Conservation (phyloP, 2,329 filamentous ascomycete species). For the Aureobasidium uvarum region DNA sequence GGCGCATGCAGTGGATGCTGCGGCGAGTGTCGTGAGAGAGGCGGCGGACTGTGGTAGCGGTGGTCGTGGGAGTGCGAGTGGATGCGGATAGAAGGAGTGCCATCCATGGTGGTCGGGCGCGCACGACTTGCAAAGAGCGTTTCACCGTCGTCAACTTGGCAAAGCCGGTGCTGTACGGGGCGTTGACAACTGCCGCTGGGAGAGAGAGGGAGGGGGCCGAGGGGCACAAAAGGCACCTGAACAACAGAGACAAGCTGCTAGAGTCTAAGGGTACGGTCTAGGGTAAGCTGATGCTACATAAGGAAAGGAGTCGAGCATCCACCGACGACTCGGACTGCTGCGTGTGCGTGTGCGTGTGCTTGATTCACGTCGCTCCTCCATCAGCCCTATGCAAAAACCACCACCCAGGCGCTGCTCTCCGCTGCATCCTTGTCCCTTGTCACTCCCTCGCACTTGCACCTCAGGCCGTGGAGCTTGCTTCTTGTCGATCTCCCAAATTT, state of each 20-base stretch:
- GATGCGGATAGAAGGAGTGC: constrained; percentile 40
- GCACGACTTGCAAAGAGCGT: constrained; percentile 18
- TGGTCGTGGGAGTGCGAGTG: constrained; percentile 35
- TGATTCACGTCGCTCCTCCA: constrained; percentile 6
- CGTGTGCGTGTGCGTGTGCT: constrained; percentile 8
- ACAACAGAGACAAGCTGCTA: not conserved
- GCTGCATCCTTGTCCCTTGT: constrained; percentile 13
- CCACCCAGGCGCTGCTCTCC: constrained; percentile 10
- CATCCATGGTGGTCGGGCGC: not conserved
- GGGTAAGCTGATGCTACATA: constrained; percentile 23
- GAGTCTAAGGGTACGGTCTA: not conserved
- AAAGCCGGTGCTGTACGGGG: constrained; percentile 12
- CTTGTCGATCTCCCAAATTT: constrained; percentile 9
- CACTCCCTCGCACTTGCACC: not conserved
- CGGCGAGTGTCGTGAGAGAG: constrained; percentile 39
- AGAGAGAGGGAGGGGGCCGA: not conserved
- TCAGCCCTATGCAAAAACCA: constrained; percentile 20
- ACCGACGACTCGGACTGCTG: not conserved
- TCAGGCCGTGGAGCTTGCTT: not conserved
- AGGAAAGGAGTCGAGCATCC: constrained; percentile 21
- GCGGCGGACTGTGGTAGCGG: constrained; percentile 40
- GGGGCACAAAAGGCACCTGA: not conserved
- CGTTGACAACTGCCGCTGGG: constrained; percentile 20
- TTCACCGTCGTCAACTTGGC: constrained; percentile 14
- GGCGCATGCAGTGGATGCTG: constrained; percentile 42